Evolutionary conservation across 2,329 filamentous ascomycete genomes (phyloP), one percentile per base, ranked within the genome.

Genomic region (Coccinonectria pachysandricola): DNA sequence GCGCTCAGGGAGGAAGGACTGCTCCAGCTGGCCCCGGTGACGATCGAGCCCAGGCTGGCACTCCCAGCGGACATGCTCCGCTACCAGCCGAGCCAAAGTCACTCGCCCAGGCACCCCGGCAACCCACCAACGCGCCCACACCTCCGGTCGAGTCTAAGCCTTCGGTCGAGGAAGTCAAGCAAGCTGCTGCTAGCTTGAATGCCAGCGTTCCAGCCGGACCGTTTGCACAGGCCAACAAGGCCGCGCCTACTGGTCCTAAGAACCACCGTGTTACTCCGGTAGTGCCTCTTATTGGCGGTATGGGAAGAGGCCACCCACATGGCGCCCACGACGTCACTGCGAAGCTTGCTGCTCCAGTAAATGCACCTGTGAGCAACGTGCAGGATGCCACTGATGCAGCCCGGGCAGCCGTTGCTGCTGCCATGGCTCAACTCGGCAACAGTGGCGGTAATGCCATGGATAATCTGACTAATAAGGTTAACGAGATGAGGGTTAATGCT

Each of bases 341-440:
- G 2, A 62, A 64, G 33, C 39, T 50, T 7, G 42, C 52, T 4
- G 45, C 42, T n/a, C 29, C 53, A 22, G 50, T 65, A 12, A 46
- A 46, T 2, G 50, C 52, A 0, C 43, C 34, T 50, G n/a, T n/a
- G n/a, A n/a, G n/a, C n/a, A 46, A 57, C 23, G 59, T 78, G 7
- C 66, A 71, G 36, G 77, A 80, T 54, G 79, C 80, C 2, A 86
- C 81, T 0, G 73, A 79, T 48, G 74, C 78, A 19, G 81, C 81
- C 2, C 78, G 75, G 42, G 80, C 79, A 15, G 81, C 81, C 7
- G 81, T 85, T n/a, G 79, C 80, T 27, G 72, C 79, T 20, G 82
- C 82, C 2, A 85, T 86, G 77, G 78, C 80, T 2, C 79, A 82
- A 46, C 64, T 87, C 4, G 56, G 56, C 5, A 54, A 54, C 15